These are phyloP conservation scores for Pythium folliculosum DNA, from an alignment of 352 stramenopile genomes.

Conservation along the genomic window DNA sequence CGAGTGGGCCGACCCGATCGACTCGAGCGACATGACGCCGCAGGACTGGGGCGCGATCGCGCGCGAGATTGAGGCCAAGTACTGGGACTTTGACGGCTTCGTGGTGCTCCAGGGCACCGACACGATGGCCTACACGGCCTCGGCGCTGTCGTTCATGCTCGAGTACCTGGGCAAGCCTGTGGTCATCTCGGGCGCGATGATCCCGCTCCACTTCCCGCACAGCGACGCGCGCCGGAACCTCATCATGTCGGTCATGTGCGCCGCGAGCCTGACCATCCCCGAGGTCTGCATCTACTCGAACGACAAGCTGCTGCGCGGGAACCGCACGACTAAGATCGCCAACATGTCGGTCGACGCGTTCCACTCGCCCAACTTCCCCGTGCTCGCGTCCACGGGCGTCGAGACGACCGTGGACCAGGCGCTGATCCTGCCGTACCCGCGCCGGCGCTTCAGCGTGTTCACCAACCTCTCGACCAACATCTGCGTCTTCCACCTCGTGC, in stretches of 20 bases:
- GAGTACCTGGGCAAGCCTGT: slow-evolving; percentile 96
- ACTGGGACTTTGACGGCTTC: slow-evolving; percentile 96
- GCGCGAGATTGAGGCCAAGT: slow-evolving; percentile 93
- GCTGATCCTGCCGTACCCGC: slow-evolving; percentile 88
- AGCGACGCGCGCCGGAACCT: slow-evolving; percentile 96
- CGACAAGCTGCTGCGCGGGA: slow-evolving; percentile 94
- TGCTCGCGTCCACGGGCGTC: slow-evolving; percentile 93
- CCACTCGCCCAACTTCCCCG: slow-evolving; percentile 95
- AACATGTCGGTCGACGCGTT: slow-evolving; percentile 95
- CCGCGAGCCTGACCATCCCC: slow-evolving; percentile 72
- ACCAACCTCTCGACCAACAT: slow-evolving; percentile 92
- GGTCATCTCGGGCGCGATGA: slow-evolving; percentile 95
- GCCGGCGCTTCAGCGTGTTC: slow-evolving; percentile 87
- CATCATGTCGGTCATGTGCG: slow-evolving; percentile 93
- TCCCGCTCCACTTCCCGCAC: slow-evolving; percentile 95
- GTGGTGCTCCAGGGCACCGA: slow-evolving; percentile 97
- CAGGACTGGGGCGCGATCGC: slow-evolving; percentile 92
- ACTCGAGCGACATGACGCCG: slow-evolving; percentile 89
- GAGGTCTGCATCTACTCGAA: slow-evolving; percentile 96
- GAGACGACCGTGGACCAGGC: slow-evolving; percentile 91
- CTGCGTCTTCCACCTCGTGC: slow-evolving; percentile 91
- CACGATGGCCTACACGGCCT: slow-evolving; percentile 97
- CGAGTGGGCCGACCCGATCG: slow-evolving; percentile 85
- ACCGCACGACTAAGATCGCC: slow-evolving; percentile 95
- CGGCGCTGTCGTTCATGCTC: slow-evolving; percentile 96